Percentiles rank a stretch among this genome's conserved stretches.
phyloP scores from a whole-genome alignment of 1,139 yeast species.

The Debaryomyces sp. region DNA sequence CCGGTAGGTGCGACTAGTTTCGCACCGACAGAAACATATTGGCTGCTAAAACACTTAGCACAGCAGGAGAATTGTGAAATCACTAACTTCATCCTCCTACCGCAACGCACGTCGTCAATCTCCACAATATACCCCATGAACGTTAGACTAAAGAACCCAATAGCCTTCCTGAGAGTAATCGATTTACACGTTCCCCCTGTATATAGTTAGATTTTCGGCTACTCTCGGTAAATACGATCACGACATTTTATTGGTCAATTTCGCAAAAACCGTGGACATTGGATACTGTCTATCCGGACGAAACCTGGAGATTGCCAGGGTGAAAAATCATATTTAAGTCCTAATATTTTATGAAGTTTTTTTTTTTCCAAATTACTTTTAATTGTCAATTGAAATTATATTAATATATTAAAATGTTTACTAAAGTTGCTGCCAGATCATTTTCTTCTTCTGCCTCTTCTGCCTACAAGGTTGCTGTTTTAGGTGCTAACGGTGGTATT shows the following conservation, averaged over 20 bases:
- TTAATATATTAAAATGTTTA: slow-evolving; percentile 33
- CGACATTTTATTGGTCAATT: slow-evolving; percentile 9
- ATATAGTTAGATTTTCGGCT: background rate
- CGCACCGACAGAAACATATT: background rate
- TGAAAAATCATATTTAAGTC: slow-evolving; percentile 6
- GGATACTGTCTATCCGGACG: slow-evolving; percentile 6
- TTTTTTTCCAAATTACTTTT: background rate
- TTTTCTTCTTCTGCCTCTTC: slow-evolving; percentile 63
- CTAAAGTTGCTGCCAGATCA: slow-evolving; percentile 60
- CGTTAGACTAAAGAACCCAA: background rate
- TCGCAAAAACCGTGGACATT: slow-evolving; percentile 3
- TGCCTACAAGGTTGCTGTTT: slow-evolving; percentile 73
- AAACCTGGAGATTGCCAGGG: slow-evolving; percentile 12
- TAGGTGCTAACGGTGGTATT: slow-evolving; percentile 87
- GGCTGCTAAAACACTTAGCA: background rate
- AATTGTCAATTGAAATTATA: slow-evolving; percentile 3
- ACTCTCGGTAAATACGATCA: background rate
- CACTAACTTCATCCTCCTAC: background rate
- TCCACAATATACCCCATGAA: background rate
- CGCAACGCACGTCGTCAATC: background rate
- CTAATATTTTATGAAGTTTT: background rate
- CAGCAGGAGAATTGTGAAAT: background rate
- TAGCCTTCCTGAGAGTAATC: background rate
- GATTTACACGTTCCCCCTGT: background rate
- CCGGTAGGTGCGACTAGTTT: background rate